A percentile compares a stretch with the other conserved stretches of the same genome.
These are phyloP conservation scores for Carex arenaria DNA, from an alignment of 202 grass and related monocot species.

Conservation along the genomic window DNA sequence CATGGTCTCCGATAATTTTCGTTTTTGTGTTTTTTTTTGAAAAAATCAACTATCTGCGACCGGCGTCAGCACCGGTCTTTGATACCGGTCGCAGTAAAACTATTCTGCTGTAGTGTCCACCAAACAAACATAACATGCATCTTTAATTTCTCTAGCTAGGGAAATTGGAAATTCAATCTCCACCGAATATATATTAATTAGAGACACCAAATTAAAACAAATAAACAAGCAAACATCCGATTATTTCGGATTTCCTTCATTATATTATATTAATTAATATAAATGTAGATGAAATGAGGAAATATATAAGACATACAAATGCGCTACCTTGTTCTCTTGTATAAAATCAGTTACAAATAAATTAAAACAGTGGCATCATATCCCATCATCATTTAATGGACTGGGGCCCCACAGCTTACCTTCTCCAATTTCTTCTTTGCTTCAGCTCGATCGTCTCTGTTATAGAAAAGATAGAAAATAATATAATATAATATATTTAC, in stretches of 20 bases:
- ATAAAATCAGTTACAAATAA: slow-evolving; percentile 15
- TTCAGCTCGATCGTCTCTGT: background rate
- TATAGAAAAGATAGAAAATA: background rate
- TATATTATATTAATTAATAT: too few relatives aligned
- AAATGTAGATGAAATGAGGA: background rate
- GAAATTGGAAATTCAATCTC: too few relatives aligned
- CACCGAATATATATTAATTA: too few relatives aligned
- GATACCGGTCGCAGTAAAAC: too few relatives aligned
- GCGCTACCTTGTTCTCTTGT: background rate
- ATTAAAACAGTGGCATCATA: background rate
- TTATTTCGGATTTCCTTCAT: background rate
- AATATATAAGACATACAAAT: background rate
- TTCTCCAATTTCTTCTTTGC: background rate
- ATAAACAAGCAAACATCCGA: background rate
- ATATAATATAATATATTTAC: background rate
- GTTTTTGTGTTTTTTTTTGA: too few relatives aligned
- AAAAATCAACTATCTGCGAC: too few relatives aligned
- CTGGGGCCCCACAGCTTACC: background rate
- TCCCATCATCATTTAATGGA: slow-evolving; percentile 3
- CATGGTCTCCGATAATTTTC: too few relatives aligned
- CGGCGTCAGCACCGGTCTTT: too few relatives aligned
- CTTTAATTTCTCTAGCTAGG: too few relatives aligned
- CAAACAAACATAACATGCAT: too few relatives aligned
- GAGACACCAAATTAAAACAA: too few relatives aligned
- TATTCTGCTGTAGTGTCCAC: too few relatives aligned